phyloP scores from a whole-genome alignment of 129 eudicot species.

The Flaveria trinervia region DNA sequence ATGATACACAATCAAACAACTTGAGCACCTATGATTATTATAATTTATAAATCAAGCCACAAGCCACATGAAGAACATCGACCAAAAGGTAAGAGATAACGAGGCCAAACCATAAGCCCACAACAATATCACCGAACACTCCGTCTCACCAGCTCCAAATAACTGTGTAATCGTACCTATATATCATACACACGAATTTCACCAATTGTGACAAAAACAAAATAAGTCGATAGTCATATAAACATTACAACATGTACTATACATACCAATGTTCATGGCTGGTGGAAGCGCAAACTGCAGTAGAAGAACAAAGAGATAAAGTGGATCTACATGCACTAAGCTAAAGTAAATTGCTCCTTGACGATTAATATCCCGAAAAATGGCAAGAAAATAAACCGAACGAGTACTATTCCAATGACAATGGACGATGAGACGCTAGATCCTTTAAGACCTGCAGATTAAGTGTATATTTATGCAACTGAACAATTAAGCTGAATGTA shows the following conservation, averaged over 20 bases:
- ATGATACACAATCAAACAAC: not conserved
- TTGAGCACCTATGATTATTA: not conserved
- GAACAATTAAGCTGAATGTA: no score
- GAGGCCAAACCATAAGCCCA: slow-evolving; percentile 59
- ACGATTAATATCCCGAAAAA: slow-evolving; percentile 47
- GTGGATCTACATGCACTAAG: slow-evolving; percentile 47
- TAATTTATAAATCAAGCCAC: slow-evolving; percentile 33
- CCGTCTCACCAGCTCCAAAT: slow-evolving; percentile 59
- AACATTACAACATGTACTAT: not conserved
- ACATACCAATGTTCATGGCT: slow-evolving; percentile 57
- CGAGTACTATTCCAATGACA: slow-evolving; percentile 44
- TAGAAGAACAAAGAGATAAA: slow-evolving; percentile 62
- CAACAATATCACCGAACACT: slow-evolving; percentile 59
- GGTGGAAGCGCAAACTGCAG: slow-evolving; percentile 68
- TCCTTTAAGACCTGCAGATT: slow-evolving; percentile 47
- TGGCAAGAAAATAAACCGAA: slow-evolving; percentile 51
- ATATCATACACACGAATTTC: slow-evolving; percentile 12
- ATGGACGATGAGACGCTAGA: slow-evolving; percentile 40
- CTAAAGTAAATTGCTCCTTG: slow-evolving; percentile 43
- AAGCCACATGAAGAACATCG: slow-evolving; percentile 57
- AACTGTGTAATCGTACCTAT: slow-evolving; percentile 51
- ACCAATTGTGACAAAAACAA: not conserved
- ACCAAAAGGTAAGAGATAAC: slow-evolving; percentile 55
- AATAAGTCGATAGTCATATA: not conserved
- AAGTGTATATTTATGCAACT: not conserved